phyloP scores from a whole-genome alignment of 2,329 filamentous ascomycete species.

The Claviceps sorghi region DNA sequence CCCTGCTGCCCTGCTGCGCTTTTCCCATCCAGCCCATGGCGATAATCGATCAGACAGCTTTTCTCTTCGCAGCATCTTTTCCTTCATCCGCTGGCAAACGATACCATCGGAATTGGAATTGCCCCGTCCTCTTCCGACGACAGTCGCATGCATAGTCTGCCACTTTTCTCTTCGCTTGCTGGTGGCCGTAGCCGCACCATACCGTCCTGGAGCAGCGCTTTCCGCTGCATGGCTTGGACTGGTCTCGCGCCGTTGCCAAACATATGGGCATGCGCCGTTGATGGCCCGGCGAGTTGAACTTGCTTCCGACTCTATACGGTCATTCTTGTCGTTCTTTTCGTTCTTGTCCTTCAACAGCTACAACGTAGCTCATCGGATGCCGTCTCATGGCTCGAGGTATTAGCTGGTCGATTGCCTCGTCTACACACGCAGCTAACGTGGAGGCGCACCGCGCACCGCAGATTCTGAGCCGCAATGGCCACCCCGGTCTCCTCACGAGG shows the following conservation, averaged over 20 bases:
- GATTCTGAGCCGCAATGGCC: slow-evolving; percentile 46
- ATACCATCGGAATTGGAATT: not conserved
- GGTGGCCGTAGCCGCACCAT: not conserved
- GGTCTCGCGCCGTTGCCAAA: slow-evolving; percentile 4
- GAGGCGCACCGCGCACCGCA: slow-evolving; percentile 9
- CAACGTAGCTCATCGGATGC: not conserved
- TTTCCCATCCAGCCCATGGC: not conserved
- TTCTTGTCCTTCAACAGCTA: not conserved
- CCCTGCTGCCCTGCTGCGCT: too few species aligned
- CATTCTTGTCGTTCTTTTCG: not conserved
- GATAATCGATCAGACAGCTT: not conserved
- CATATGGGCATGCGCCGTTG: slow-evolving; percentile 8
- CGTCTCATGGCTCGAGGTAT: slow-evolving; percentile 8
- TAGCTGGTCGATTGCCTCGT: not conserved
- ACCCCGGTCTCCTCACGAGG: slow-evolving; percentile 51
- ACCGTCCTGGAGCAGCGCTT: slow-evolving; percentile 1
- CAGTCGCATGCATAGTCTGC: not conserved
- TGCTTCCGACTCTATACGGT: not conserved
- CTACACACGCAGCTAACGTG: not conserved
- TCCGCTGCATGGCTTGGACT: slow-evolving; percentile 3
- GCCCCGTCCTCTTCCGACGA: not conserved
- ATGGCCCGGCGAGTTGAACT: not conserved
- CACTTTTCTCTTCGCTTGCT: not conserved
- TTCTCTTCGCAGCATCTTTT: not conserved
- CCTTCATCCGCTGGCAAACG: not conserved